A percentile compares a stretch with the other conserved stretches of the same genome.
Conservation (phyloP, 2,329 filamentous ascomycete genomes). For the Neofusicoccum ribis region DNA sequence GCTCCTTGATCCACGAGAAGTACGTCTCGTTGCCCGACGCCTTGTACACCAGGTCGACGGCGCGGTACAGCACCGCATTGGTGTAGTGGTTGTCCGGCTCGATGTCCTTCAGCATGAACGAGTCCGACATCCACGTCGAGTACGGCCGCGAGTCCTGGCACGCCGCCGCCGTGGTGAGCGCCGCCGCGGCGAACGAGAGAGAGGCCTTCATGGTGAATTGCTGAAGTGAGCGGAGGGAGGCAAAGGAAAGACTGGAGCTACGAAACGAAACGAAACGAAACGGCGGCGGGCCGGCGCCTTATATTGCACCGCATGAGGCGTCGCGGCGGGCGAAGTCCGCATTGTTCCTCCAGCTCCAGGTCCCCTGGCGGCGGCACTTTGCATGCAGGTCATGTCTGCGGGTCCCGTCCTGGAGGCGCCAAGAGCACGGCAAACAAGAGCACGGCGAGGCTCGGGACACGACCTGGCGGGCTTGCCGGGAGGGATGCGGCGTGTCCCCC, state of each 20-base stretch:
- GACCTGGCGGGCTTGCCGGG: neutral
- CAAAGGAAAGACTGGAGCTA: neutral
- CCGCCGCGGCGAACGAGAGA: neutral
- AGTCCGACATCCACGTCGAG: constrained; percentile 49
- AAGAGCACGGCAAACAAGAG: neutral
- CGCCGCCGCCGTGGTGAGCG: neutral
- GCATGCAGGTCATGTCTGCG: constrained; percentile 1
- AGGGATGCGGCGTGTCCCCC: neutral
- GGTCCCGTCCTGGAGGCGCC: neutral
- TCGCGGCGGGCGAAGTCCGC: neutral
- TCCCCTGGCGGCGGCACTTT: neutral
- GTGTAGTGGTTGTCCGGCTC: constrained; percentile 46
- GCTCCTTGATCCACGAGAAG: constrained; percentile 45
- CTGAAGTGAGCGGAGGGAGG: neutral
- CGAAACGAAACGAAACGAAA: neutral
- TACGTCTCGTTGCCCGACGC: constrained; percentile 47
- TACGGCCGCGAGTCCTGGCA: constrained; percentile 25
- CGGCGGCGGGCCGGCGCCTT: neutral
- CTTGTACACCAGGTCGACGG: constrained; percentile 49
- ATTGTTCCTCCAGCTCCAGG: neutral
- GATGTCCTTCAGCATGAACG: constrained; percentile 46
- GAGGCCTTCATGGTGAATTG: neutral
- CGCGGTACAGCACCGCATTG: constrained; percentile 49
- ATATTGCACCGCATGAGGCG: neutral
- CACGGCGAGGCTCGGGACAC: neutral